Percentiles rank a stretch among this genome's conserved stretches.
These are phyloP conservation scores for Albifimbria verrucaria DNA, from an alignment of 2,329 filamentous ascomycete species.

Conservation along the genomic window DNA sequence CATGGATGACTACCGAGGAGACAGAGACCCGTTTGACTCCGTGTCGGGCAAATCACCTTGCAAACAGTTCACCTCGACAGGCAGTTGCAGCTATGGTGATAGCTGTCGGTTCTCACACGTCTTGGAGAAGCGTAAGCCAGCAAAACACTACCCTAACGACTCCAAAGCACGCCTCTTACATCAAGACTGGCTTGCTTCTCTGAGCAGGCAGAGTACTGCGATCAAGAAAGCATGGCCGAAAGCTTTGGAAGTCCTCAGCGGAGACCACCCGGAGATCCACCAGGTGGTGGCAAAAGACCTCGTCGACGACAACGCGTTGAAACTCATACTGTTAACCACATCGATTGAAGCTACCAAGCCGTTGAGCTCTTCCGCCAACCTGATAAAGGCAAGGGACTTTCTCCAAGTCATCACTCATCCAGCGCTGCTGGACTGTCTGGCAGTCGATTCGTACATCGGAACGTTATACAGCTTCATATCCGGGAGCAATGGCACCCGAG, in stretches of 20 bases:
- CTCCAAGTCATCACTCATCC: constrained; percentile 28
- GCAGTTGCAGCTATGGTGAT: background rate
- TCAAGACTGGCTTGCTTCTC: background rate
- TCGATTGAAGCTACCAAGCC: too few relatives aligned
- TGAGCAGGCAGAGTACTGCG: background rate
- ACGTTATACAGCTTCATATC: constrained; percentile 25
- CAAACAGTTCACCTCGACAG: too few relatives aligned
- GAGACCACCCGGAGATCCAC: background rate
- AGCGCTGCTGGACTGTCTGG: constrained; percentile 25
- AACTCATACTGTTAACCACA: background rate
- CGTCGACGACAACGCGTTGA: background rate
- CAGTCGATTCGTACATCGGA: constrained; percentile 31
- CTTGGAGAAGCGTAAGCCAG: background rate
- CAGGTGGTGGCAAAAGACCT: background rate
- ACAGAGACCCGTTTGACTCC: too few relatives aligned
- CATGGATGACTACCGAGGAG: too few relatives aligned
- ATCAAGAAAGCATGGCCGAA: background rate
- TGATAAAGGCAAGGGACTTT: constrained; percentile 9
- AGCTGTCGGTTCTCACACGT: background rate
- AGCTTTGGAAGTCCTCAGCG: background rate
- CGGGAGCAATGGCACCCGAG: constrained; percentile 22
- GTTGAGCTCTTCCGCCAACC: too few relatives aligned
- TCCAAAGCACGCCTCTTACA: background rate
- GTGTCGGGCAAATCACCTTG: too few relatives aligned
- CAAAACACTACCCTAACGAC: background rate